These are phyloP conservation scores for Solanum lycopersicoides DNA, from an alignment of 257 asterid species.

Conservation along the genomic window DNA sequence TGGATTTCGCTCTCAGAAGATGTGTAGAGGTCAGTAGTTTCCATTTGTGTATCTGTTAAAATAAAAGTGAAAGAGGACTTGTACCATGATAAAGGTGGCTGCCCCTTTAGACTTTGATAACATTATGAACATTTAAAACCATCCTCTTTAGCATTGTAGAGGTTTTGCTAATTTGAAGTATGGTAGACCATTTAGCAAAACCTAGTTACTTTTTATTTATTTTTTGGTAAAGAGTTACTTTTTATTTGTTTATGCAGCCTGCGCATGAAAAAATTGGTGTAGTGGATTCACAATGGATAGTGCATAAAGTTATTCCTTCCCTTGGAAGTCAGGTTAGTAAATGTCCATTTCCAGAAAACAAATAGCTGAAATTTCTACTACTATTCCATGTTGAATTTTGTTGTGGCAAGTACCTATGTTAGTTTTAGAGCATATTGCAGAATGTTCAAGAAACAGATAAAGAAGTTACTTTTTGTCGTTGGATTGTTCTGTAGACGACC, in stretches of 20 bases:
- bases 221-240: background rate
- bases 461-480: background rate
- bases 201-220: background rate
- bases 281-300: slow-evolving; percentile 29
- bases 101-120: background rate
- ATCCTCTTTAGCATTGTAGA: background rate
- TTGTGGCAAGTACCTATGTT: background rate
- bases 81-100: background rate
- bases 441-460: background rate
- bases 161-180: background rate
- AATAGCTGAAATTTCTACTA: background rate
- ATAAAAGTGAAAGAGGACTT: background rate
- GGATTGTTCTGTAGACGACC: background rate
- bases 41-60: background rate
- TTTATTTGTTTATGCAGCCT: slow-evolving; percentile 7
- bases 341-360: background rate
- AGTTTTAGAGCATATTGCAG: background rate
- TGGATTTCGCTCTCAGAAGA: slow-evolving; percentile 97
- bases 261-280: slow-evolving; percentile 27
- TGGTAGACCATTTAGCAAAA: background rate
- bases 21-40: slow-evolving; percentile 72
- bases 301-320: slow-evolving; percentile 28
- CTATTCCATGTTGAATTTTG: background rate
- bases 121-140: background rate
- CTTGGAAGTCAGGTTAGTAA: slow-evolving; percentile 22